Conservation (phyloP, 2,329 filamentous ascomycete species). For the Stachybotrys echinatus region DNA sequence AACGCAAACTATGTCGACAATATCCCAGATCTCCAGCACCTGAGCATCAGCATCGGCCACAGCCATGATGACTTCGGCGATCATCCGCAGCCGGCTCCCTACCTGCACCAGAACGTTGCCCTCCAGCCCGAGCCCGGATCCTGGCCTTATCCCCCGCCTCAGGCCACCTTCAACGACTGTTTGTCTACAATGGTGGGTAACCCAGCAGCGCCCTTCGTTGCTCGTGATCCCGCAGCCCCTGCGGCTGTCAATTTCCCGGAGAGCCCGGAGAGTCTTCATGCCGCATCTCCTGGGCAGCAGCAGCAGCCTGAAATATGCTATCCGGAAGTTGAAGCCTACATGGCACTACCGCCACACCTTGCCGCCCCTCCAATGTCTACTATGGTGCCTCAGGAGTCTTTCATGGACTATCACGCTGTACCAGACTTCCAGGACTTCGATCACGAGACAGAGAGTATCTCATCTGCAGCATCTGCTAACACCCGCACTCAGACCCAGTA, state of each 20-base stretch:
- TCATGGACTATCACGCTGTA: not conserved
- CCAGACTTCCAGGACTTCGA: not conserved
- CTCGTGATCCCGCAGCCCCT: not conserved
- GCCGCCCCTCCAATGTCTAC: not conserved
- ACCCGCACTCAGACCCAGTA: not conserved
- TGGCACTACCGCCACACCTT: not conserved
- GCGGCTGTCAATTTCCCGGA: not conserved
- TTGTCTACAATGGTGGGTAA: too few species aligned
- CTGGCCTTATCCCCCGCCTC: too few species aligned
- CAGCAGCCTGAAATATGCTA: not conserved
- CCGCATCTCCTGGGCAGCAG: not conserved
- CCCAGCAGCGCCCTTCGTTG: too few species aligned
- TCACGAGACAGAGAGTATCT: not conserved
- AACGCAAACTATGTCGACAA: too few species aligned
- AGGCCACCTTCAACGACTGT: too few species aligned
- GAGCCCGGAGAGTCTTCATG: not conserved
- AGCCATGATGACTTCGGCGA: too few species aligned
- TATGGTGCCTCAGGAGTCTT: not conserved
- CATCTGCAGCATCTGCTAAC: not conserved
- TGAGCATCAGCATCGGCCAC: too few species aligned
- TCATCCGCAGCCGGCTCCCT: too few species aligned
- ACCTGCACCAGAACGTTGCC: too few species aligned
- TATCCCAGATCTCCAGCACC: too few species aligned
- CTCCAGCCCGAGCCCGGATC: too few species aligned
- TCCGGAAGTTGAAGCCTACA: not conserved